Percentiles rank a stretch among this genome's conserved stretches.
Conservation (phyloP, 2,329 filamentous ascomycete species). For the Stemphylium vesicarium region DNA sequence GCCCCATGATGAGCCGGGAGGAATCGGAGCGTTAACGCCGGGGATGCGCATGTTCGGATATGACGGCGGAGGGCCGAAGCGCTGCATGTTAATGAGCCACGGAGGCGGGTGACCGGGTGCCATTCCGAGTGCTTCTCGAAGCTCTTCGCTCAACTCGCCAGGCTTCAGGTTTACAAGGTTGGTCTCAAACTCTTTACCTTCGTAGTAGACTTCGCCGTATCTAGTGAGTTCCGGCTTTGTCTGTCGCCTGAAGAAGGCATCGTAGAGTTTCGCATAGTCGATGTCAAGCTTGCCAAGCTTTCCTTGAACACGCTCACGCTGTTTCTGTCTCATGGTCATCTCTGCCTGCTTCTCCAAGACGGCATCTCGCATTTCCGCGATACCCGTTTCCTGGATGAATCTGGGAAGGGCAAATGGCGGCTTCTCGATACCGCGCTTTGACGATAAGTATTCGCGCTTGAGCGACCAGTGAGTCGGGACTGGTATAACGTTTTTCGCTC, state of each 20-base stretch:
- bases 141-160: conserved; percentile 85
- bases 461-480: conserved; percentile 94
- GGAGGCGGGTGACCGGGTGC: conserved; percentile 90
- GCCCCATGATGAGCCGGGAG: conserved; percentile 88
- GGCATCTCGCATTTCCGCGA: conserved; percentile 96
- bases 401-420: conserved; percentile 89
- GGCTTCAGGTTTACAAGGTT: conserved; percentile 89
- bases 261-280: conserved; percentile 97
- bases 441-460: conserved; percentile 96
- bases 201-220: conserved; percentile 99
- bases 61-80: conserved; percentile 88
- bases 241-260: conserved; percentile 97
- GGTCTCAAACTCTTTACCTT: conserved; percentile 97
- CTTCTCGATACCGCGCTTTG: conserved; percentile 96
- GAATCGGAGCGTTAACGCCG: conserved; percentile 90
- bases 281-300: conserved; percentile 98
- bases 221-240: conserved; percentile 92
- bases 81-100: conserved; percentile 97
- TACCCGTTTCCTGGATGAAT: conserved; percentile 97
- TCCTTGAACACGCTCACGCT: conserved; percentile 88
- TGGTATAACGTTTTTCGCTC: conserved; percentile 91
- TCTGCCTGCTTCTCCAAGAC: conserved; percentile 95
- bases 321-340: conserved; percentile 90
- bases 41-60: conserved; percentile 96
- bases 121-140: conserved; percentile 93